Conservation (phyloP, 768 basidiomycete species). For the Rhodotorula babjevae region DNA sequence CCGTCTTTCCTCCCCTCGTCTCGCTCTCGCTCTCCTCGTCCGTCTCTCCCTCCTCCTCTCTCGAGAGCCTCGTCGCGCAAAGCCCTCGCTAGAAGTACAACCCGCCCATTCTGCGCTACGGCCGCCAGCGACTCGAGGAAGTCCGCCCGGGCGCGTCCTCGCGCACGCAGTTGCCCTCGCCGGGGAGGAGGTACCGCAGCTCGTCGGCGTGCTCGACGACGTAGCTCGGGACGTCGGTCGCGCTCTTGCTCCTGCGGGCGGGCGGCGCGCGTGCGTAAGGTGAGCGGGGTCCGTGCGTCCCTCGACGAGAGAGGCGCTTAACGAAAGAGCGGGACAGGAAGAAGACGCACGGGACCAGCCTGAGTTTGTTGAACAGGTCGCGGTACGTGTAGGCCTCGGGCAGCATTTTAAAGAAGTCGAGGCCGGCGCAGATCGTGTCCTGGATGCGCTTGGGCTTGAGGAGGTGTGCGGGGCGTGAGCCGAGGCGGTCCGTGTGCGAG, state of each 20-base stretch:
- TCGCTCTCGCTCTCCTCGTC: not conserved
- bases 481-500: constrained; percentile 62
- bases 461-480: constrained; percentile 50
- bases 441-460: constrained; percentile 57
- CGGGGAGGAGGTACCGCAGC: constrained; percentile 29
- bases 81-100: too few relatives aligned
- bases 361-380: constrained; percentile 47
- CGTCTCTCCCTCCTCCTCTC: too few relatives aligned
- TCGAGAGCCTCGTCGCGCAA: too few relatives aligned
- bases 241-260: constrained; percentile 8
- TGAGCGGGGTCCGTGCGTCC: too few relatives aligned
- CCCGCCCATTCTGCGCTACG: too few relatives aligned
- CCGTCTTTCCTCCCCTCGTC: not conserved
- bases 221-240: constrained; percentile 17
- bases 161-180: constrained; percentile 15
- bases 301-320: too few relatives aligned
- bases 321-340: not conserved
- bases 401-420: constrained; percentile 63
- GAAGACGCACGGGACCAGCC: constrained; percentile 29
- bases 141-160: constrained; percentile 14
- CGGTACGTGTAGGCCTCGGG: constrained; percentile 53
- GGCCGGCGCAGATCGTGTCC: constrained; percentile 58
- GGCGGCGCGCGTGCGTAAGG: too few relatives aligned
- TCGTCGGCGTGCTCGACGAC: constrained; percentile 18
- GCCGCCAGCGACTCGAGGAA: too few relatives aligned